Evolutionary conservation across 495 filamentous ascomycete genomes (phyloP), one percentile per base, ranked within the genome.

Genomic region (Hypomontagnella submonticulosa): DNA sequence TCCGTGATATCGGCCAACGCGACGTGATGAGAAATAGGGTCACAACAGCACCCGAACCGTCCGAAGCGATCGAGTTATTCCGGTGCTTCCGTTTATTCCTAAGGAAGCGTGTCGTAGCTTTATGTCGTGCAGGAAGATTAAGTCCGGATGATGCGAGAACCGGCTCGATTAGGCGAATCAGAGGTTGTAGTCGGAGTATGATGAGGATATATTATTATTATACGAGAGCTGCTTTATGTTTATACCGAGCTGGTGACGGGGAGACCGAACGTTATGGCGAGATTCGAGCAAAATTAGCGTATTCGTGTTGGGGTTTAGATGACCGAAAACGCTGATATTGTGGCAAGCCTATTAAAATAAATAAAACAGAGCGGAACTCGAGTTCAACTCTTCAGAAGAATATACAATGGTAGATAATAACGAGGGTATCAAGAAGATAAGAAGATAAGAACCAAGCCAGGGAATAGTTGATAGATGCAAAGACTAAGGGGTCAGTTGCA

Each of bases 401-500:
- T 54, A 57, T 63, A 71, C 40, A 65, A 69, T 50, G 63, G 15
- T 41, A 67, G 34, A 37, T 11, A 60, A 37, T 61, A 66, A 52
- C 37, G 41, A 63, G 69, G 44, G 43, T 60, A 27, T 18, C 23
- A 57, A 63, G 10, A 44, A 69, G 46, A 16, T 15, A 23, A 30
- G 44, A 54, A 66, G 49, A n/a, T n/a, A n/a, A n/a, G 58, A 58
- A 30, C 59, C 53, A 50, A 48, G 58, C 53, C 33, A 15, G 55
- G 19, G 53, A 30, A 51, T 53, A 18, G 46, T 59, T 47, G 47
- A 42, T 43, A 51, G 62, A 62, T 53, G 57, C 33, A 49, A 69
- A 69, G 49, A 51, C 57, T 47, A 51, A 63, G 40, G 71, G 65
- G 58, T 70, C 20, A 74, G 59, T 63, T 70, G 73, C 72, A 67